These are phyloP conservation scores for Rhizoclosmatium globosum DNA, from an alignment of 192 early-diverging fungal species.

Conservation along the genomic window DNA sequence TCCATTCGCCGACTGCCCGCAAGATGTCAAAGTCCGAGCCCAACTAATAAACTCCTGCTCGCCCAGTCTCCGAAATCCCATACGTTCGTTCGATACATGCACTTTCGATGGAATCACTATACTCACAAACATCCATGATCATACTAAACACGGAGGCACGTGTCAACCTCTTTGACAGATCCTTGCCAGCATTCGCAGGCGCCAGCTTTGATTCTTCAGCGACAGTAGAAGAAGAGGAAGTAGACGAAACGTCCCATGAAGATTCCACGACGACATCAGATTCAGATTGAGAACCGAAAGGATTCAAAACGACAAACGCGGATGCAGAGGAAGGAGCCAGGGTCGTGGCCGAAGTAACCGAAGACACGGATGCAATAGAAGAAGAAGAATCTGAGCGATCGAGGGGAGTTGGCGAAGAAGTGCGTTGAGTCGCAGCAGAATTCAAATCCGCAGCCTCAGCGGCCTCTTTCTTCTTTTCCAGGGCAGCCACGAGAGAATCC, in stretches of 20 bases:
- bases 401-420: not conserved
- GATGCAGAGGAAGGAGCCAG: not conserved
- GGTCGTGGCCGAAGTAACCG: not conserved
- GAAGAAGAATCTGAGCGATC: not conserved
- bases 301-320: constrained; percentile 24
- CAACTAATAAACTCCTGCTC: not conserved
- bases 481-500: not conserved
- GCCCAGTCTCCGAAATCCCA: not conserved
- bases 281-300: constrained; percentile 23
- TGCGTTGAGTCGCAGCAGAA: too few species aligned
- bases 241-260: not conserved
- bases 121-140: constrained; percentile 26
- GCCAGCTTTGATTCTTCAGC: too few species aligned
- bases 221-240: too few species aligned
- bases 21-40: not conserved
- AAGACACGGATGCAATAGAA: not conserved
- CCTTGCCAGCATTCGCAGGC: not conserved
- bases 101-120: not conserved
- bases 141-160: constrained; percentile 31
- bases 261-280: constrained; percentile 15
- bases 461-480: not conserved
- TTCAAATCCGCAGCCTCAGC: not conserved
- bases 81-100: not conserved
- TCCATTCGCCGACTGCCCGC: not conserved
- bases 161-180: constrained; percentile 3